Evolutionary conservation across 106 monocot species (phyloP), one percentile per base, ranked within the genome.

Genomic region (Dactylorhiza incarnata): DNA sequence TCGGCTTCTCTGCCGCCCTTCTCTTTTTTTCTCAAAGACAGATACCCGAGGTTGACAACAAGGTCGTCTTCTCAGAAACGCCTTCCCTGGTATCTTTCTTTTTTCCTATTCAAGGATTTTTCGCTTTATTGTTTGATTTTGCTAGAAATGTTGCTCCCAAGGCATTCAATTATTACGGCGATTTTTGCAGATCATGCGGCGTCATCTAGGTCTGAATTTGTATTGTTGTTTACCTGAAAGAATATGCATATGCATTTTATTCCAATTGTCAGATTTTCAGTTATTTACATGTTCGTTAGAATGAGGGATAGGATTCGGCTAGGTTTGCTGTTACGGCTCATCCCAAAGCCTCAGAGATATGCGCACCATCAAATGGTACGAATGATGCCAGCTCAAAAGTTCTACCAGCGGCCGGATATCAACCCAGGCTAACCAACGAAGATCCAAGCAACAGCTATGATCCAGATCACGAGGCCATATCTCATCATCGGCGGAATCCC

Each of bases 1-100:
- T 69, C 6, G 43, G 69, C 15, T 69, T 69, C 45, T 69, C 69
- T 15, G 69, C 45, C 1, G 43, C 45, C 17, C 45, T 69, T 5
- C 45, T 69, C 69, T 45, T 45, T 6, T 45, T 14, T 69, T 69
- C 69, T 69, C 69, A 69, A 46, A 8, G 45, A 4, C 69, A 69
- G 69, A 69, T 69, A 14, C 5, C 45, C 23, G 69, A 69, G 45
- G 69, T 17, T 17, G 69, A 69, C 45, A 45, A 16, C 69, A 69
- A 45, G 14, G n/a, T 69, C 15, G 16, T 45, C 14, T 17, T 69
- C 69, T 45, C 69, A 43, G 45, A 69, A 69, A 19, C 69, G n/a
- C 17, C 13, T 46, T 16, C 69, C 4, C 16, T 16, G 69, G 45
- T 69, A 43, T 45, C 14, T 1, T 45, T 69, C 45, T 69, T 65